Base-by-base conservation (phyloP, 2,329 filamentous ascomycete species). In the Colletotrichum zoysiae region DNA sequence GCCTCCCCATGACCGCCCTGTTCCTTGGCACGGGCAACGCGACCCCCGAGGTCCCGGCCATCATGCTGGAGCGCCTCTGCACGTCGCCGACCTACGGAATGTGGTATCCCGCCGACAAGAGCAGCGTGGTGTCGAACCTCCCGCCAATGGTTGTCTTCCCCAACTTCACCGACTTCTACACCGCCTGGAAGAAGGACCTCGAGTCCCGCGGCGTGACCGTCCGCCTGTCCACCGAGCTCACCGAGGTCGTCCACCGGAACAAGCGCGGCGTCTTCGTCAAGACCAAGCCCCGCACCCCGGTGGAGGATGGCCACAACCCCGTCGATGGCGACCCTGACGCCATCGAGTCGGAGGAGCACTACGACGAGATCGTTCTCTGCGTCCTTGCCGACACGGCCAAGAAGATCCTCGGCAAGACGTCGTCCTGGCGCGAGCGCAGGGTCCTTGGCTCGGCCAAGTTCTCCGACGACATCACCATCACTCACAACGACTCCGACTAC, bases 11-110 rank as follows among this genome's bases (percentile, higher is more conserved):
- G 80, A 81, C 81, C 3, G 80, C 81, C 1, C 76, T 82, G 7
- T 93, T 93, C 76, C 82, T 93, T 0, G 91, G 91, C 0, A 93
- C 91, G 0, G 90, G 91, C 2, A 93, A 93, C 72, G 89, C 91
- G 74, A 91, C 91, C 0, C 88, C 90, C 0, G 89, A 93, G 74
- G 90, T 93, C 0, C 88, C 91, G 0, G 86, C 86, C 63, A 90
- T 91, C 40, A 88, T 93, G 50, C 81, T 93, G 4, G 87, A 89
- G 76, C 79, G 86, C 5, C 77, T 89, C 0, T 88, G 87, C 69
- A 87, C 74, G 82, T 87, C 70, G 84, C 85, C 3, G 83, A 86
- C 70, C 84, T 87, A 82, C 82, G 84, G 69, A 78, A 81, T 89
- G 61, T 89, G 87, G 86, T 89, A 87, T 73, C 86, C 87, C 58